phyloP scores from a whole-genome alignment of 1,284 basidiomycete species.

The Coniferiporia sulphurascens region DNA sequence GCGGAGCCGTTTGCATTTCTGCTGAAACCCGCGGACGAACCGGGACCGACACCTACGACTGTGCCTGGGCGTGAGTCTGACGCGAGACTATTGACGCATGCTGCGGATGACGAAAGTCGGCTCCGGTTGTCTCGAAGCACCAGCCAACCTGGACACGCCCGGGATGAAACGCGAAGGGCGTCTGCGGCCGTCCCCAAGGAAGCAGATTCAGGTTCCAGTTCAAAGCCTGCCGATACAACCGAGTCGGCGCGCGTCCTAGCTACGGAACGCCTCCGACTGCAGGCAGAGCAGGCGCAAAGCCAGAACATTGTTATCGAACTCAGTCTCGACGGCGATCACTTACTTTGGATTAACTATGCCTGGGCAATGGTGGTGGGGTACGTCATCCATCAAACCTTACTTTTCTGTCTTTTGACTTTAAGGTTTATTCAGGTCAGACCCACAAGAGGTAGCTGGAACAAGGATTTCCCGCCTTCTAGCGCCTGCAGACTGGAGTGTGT shows the following conservation, averaged over 20 bases:
- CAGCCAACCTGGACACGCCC: constrained; percentile 13
- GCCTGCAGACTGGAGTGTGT: constrained; percentile 80
- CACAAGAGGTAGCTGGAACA: constrained; percentile 74
- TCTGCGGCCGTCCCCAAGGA: constrained; percentile 12
- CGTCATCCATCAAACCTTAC: constrained; percentile 30
- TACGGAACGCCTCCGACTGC: constrained; percentile 77
- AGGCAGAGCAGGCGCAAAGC: constrained; percentile 90
- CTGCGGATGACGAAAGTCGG: constrained; percentile 14
- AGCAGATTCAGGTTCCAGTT: constrained; percentile 12
- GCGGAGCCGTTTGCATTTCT: constrained; percentile 89
- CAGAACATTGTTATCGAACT: constrained; percentile 96
- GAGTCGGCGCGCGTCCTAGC: constrained; percentile 76
- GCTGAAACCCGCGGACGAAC: constrained; percentile 73
- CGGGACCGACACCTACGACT: constrained; percentile 32
- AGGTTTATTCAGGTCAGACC: constrained; percentile 61
- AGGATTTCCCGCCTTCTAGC: constrained; percentile 83
- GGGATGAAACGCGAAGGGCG: constrained; percentile 4
- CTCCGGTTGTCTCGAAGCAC: constrained; percentile 11
- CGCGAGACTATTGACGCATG: constrained; percentile 11
- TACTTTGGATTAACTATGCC: constrained; percentile 92
- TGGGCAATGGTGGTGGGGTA: constrained; percentile 93
- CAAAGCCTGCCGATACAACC: constrained; percentile 45
- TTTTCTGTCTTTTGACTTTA: background rate
- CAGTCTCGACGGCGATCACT: constrained; percentile 87
- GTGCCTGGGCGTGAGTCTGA: constrained; percentile 34